A percentile compares a stretch with the other conserved stretches of the same genome.
Conservation (phyloP, 805 yeast species). For the Wickerhamomyces kurtzmanii region DNA sequence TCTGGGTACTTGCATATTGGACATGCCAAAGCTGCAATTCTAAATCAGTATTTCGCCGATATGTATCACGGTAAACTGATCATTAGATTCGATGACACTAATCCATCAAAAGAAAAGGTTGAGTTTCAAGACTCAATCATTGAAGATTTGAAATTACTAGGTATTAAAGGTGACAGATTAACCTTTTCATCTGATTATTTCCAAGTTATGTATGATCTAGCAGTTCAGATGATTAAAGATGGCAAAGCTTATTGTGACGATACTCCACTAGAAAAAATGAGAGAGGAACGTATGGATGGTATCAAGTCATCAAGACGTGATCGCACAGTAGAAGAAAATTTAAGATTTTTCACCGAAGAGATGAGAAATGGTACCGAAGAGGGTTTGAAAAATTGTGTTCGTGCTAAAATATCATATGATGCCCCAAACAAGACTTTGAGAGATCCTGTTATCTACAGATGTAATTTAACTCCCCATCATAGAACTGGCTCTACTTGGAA, state of each 20-base stretch:
- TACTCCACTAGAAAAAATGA: slow-evolving; percentile 89
- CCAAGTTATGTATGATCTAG: slow-evolving; percentile 80
- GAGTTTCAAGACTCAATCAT: slow-evolving; percentile 93
- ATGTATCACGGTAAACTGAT: slow-evolving; percentile 94
- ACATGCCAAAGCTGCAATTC: slow-evolving; percentile 96
- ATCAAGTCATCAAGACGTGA: slow-evolving; percentile 87
- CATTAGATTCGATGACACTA: slow-evolving; percentile 96
- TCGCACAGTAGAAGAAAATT: slow-evolving; percentile 86
- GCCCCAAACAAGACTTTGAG: slow-evolving; percentile 91
- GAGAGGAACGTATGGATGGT: slow-evolving; percentile 98
- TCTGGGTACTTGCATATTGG: slow-evolving; percentile 99
- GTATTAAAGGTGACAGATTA: slow-evolving; percentile 83
- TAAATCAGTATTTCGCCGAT: slow-evolving; percentile 94
- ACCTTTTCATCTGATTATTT: slow-evolving; percentile 94
- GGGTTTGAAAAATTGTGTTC: slow-evolving; percentile 85
- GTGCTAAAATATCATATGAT: slow-evolving; percentile 93
- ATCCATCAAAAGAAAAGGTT: slow-evolving; percentile 91
- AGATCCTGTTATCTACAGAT: slow-evolving; percentile 97
- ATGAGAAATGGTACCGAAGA: slow-evolving; percentile 92
- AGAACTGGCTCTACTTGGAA: slow-evolving; percentile 93
- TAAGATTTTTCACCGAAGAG: slow-evolving; percentile 75
- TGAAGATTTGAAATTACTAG: slow-evolving; percentile 84
- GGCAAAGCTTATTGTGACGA: slow-evolving; percentile 98
- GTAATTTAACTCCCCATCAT: slow-evolving; percentile 96
- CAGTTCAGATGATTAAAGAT: slow-evolving; percentile 80